Evolutionary conservation across 441 rosid species (phyloP).

Genomic region (Corymbia citriodora): DNA sequence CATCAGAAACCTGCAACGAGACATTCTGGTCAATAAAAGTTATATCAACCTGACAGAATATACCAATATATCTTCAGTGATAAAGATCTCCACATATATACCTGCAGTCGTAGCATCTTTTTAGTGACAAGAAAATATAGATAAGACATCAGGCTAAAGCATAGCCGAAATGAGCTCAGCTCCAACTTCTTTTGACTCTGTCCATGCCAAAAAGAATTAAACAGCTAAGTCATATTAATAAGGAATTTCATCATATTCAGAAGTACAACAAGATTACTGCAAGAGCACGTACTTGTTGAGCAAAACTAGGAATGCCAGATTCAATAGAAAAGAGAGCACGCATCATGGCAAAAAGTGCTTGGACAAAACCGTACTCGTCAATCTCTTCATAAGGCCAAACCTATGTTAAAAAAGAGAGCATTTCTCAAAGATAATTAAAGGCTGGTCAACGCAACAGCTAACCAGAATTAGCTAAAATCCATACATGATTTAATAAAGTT

Average conservation of each 20-base stretch:
- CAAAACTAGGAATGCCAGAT: constrained; percentile 20
- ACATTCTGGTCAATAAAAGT: not conserved
- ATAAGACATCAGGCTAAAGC: constrained; percentile 79
- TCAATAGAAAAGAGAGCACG: constrained; percentile 49
- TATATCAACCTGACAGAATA: not conserved
- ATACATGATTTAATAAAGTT: not conserved
- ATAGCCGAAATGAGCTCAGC: constrained; percentile 48
- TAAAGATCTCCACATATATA: constrained; percentile 7
- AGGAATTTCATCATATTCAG: not conserved
- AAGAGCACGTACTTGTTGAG: constrained; percentile 27
- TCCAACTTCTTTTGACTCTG: constrained; percentile 63
- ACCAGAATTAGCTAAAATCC: not conserved
- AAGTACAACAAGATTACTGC: constrained; percentile 36
- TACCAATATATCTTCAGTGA: not conserved
- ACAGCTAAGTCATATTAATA: not conserved
- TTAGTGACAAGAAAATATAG: constrained; percentile 77
- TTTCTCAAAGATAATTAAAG: not conserved
- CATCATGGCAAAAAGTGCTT: constrained; percentile 87
- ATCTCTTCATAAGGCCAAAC: constrained; percentile 98
- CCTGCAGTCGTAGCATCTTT: constrained; percentile 79
- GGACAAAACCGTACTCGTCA: constrained; percentile 76
- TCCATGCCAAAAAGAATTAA: constrained; percentile 1
- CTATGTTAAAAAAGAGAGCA: constrained; percentile 22
- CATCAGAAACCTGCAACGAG: constrained; percentile 47
- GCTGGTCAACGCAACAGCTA: not conserved